Base-by-base conservation (phyloP, 2,329 filamentous ascomycete genomes). In the Emericellopsis cladophorae region DNA sequence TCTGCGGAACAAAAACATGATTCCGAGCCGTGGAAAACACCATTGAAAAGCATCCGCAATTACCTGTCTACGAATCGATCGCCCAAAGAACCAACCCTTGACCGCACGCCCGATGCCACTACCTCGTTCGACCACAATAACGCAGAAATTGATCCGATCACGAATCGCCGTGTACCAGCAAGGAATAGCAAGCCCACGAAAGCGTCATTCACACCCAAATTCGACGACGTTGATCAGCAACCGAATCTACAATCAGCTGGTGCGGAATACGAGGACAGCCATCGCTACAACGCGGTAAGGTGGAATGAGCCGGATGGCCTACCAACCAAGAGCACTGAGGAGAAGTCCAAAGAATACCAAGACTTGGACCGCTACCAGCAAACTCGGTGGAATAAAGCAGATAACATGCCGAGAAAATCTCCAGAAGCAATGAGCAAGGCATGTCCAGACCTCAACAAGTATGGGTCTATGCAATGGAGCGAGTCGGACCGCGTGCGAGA, bases 141-240 rank as follows among this genome's bases (percentile, higher is more conserved):
- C 15, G 44, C 43, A 15, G 43, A 46, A 18, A 76, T 79, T 35
- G 74, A 79, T 42, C 74, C 74, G 4, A 76, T 79, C 44, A 76
- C 73, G 14, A 78, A 78, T 45, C 66, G 72, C 29, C 73, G 66
- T 44, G 61, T 73, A 4, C 44, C 51, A 15, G 62, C 46, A 8
- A 45, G 40, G 21, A 42, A 59, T 7, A 36, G 41, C 16, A 32
- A 44, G 2, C n/a, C 51, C 51, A 6, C 22, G 22, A 21, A 21
- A 36, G 39, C 37, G 7, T 31, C 41, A 18, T 40, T 26, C 14
- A 40, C 41, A 6, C 39, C 41, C n/a, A 39, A 41, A 23, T 58
- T 55, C 36, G 49, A 61, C 15, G 58, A 62, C 39, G 48, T 61
- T 5, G 48, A 53, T 44, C 54, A 55, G 41, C 66, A 67, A 49